Evolutionary conservation across 768 basidiomycete genomes (phyloP).

Genomic region (Naematelia encephala): DNA sequence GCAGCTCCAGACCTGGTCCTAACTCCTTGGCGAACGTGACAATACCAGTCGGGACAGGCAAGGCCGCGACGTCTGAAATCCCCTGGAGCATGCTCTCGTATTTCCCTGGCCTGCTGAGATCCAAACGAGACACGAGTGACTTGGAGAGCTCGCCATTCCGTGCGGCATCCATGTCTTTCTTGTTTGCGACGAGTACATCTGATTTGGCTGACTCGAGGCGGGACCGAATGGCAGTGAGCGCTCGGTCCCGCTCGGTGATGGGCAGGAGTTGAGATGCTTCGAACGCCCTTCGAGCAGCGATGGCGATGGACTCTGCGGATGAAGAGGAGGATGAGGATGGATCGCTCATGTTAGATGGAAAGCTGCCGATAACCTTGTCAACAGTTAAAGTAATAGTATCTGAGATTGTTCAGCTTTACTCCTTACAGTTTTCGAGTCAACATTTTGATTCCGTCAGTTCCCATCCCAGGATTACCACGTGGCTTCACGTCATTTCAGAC

Average conservation of each 20-base stretch:
- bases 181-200: conserved; percentile 75
- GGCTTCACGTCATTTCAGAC: neutral
- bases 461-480: neutral
- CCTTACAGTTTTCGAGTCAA: neutral
- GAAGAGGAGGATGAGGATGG: conserved; percentile 8
- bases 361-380: too few relatives aligned
- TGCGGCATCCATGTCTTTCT: conserved; percentile 74
- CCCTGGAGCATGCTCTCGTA: conserved; percentile 94
- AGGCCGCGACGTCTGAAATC: conserved; percentile 74
- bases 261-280: conserved; percentile 78
- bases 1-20: conserved; percentile 80
- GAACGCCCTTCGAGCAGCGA: conserved; percentile 75
- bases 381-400: too few relatives aligned
- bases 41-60: conserved; percentile 81
- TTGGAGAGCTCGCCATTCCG: conserved; percentile 76
- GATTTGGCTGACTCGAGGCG: conserved; percentile 65
- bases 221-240: conserved; percentile 66
- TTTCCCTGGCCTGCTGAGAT: conserved; percentile 70
- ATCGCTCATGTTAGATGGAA: too few relatives aligned
- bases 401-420: too few relatives aligned
- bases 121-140: conserved; percentile 79
- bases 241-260: conserved; percentile 64
- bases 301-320: conserved; percentile 63
- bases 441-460: neutral
- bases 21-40: conserved; percentile 86